Conservation (phyloP, 1,284 basidiomycete genomes). For the Cryptococcus floricola region DNA sequence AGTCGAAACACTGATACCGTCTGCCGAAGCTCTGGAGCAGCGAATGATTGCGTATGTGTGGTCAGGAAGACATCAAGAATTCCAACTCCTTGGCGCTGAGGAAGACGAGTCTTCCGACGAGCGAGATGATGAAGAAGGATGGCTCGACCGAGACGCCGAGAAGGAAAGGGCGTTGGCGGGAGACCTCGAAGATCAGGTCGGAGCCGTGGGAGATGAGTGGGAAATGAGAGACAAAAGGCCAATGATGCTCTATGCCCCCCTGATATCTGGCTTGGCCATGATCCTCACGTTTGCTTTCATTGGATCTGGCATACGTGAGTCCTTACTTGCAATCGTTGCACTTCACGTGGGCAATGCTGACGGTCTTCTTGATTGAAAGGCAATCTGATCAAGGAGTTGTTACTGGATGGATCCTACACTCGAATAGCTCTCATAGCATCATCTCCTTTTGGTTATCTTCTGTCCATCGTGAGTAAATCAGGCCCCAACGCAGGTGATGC, state of each 20-base stretch:
- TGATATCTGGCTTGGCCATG: constrained; percentile 67
- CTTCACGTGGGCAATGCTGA: neutral
- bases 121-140: constrained; percentile 25
- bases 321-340: neutral
- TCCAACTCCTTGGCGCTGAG: constrained; percentile 24
- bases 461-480: constrained; percentile 60
- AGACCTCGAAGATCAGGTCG: constrained; percentile 36
- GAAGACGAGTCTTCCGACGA: constrained; percentile 16
- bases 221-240: constrained; percentile 54
- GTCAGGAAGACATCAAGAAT: constrained; percentile 33
- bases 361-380: constrained; percentile 46
- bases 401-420: constrained; percentile 61
- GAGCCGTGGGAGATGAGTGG: constrained; percentile 57
- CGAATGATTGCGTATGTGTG: constrained; percentile 45
- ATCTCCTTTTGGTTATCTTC: constrained; percentile 65
- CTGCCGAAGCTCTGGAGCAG: constrained; percentile 54
- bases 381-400: constrained; percentile 62
- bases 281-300: constrained; percentile 51
- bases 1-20: constrained; percentile 81
- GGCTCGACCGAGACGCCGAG: constrained; percentile 25
- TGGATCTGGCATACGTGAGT: constrained; percentile 59
- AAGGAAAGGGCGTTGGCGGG: constrained; percentile 21
- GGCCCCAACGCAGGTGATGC: neutral
- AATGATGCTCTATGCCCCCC: constrained; percentile 67
- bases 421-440: constrained; percentile 65